phyloP scores from a whole-genome alignment of 768 basidiomycete genomes.

The Suillus plorans region DNA sequence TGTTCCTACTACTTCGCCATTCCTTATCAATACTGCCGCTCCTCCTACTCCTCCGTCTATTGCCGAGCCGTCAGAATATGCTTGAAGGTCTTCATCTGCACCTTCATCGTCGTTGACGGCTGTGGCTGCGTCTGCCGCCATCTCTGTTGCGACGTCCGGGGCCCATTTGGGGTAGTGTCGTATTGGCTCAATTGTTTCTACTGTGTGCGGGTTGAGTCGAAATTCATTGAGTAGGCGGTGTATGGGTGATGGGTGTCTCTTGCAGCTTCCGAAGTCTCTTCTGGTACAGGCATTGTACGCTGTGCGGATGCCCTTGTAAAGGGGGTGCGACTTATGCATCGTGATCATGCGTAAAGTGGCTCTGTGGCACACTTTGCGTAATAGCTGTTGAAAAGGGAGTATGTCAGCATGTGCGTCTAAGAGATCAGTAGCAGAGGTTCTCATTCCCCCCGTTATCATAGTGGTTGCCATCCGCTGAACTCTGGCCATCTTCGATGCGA shows the following conservation, averaged over 20 bases:
- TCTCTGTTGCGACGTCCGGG: neutral
- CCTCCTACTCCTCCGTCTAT: too few relatives aligned
- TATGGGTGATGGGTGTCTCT: slow-evolving; percentile 18
- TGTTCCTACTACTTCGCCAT: neutral
- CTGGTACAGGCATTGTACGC: slow-evolving; percentile 5
- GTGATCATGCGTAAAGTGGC: neutral
- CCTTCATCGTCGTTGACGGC: slow-evolving; percentile 8
- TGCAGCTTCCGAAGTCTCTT: slow-evolving; percentile 6
- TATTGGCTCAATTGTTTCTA: slow-evolving; percentile 17
- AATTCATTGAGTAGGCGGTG: slow-evolving; percentile 21
- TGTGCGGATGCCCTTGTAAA: slow-evolving; percentile 18
- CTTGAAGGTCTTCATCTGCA: too few relatives aligned
- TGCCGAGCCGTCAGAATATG: too few relatives aligned
- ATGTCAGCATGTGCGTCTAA: slow-evolving; percentile 20
- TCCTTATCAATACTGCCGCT: too few relatives aligned
- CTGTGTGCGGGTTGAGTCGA: slow-evolving; percentile 8
- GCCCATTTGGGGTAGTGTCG: slow-evolving; percentile 11
- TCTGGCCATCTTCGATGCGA: slow-evolving; percentile 2
- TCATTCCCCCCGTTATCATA: slow-evolving; percentile 15
- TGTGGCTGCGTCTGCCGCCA: slow-evolving; percentile 1
- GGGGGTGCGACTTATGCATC: slow-evolving; percentile 22
- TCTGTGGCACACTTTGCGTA: slow-evolving; percentile 1
- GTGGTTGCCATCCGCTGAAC: slow-evolving; percentile 3
- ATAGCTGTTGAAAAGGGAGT: slow-evolving; percentile 14
- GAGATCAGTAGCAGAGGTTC: slow-evolving; percentile 15